phyloP scores from a whole-genome alignment of 306 rosid genomes.

The Cucumis sativus region DNA sequence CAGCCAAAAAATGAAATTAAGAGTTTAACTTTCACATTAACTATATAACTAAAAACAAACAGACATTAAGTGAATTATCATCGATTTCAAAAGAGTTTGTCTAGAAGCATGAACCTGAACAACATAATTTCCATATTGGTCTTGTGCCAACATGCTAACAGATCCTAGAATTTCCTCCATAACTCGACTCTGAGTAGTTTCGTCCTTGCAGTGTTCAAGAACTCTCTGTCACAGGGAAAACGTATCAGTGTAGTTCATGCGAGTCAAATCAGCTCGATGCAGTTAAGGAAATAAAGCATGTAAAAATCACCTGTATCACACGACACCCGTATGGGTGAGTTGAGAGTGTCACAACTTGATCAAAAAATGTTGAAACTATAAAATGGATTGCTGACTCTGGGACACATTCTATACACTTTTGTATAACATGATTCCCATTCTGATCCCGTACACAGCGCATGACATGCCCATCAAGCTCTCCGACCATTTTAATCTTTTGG shows the following conservation, averaged over 20 bases:
- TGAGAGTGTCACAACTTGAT: conserved; percentile 81
- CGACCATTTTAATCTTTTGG: conserved; percentile 85
- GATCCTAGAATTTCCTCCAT: conserved; percentile 93
- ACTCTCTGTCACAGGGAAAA: conserved; percentile 46
- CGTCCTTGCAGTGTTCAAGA: conserved; percentile 71
- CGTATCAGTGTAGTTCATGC: not conserved
- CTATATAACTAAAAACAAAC: not conserved
- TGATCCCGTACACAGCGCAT: conserved; percentile 99
- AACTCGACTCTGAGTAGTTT: conserved; percentile 56
- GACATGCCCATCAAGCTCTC: conserved; percentile 75
- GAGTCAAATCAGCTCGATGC: not conserved
- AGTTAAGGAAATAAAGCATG: not conserved
- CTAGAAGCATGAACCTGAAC: conserved; percentile 57
- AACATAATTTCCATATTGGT: conserved; percentile 94
- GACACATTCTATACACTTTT: conserved; percentile 91
- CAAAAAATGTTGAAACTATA: conserved; percentile 75
- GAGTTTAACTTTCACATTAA: not conserved
- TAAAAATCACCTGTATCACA: conserved; percentile 23
- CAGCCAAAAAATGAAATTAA: not conserved
- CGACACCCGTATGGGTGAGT: conserved; percentile 98
- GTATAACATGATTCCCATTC: conserved; percentile 94
- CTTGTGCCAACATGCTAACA: conserved; percentile 93
- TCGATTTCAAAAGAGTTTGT: not conserved
- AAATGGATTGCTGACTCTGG: conserved; percentile 72
- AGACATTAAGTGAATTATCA: not conserved